Conservation (phyloP, 2,329 filamentous ascomycete species). For the Fragosphaeria purpurea region DNA sequence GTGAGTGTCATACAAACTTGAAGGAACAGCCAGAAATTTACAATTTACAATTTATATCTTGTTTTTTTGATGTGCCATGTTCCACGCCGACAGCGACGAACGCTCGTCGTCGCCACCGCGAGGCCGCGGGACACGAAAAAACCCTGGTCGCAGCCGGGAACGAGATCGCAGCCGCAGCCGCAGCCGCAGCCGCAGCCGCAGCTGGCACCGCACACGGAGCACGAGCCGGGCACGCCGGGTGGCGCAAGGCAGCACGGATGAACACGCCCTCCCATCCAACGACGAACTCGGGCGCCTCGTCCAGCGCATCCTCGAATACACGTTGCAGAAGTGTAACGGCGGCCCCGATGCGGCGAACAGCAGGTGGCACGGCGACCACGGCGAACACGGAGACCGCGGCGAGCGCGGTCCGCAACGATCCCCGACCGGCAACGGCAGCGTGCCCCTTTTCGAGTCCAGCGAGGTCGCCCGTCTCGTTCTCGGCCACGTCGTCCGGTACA, state of each 20-base stretch:
- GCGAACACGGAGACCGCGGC: not conserved
- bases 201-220: not conserved
- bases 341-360: not conserved
- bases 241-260: not conserved
- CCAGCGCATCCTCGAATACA: not conserved
- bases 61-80: too few relatives aligned
- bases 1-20: too few relatives aligned
- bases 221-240: not conserved
- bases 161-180: too few relatives aligned
- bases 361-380: not conserved
- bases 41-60: too few relatives aligned
- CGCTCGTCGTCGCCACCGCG: too few relatives aligned
- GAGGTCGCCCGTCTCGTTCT: constrained; percentile 8
- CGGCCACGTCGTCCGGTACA: constrained; percentile 7
- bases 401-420: too few relatives aligned
- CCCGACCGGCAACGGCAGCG: not conserved
- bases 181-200: not conserved
- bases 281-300: not conserved
- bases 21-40: too few relatives aligned
- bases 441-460: not conserved
- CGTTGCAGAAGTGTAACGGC: not conserved
- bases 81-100: too few relatives aligned
- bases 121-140: too few relatives aligned
- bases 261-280: not conserved
- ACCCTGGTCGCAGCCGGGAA: too few relatives aligned